phyloP scores from a whole-genome alignment of 148 eudicot species.

The Nyssa sinensis region DNA sequence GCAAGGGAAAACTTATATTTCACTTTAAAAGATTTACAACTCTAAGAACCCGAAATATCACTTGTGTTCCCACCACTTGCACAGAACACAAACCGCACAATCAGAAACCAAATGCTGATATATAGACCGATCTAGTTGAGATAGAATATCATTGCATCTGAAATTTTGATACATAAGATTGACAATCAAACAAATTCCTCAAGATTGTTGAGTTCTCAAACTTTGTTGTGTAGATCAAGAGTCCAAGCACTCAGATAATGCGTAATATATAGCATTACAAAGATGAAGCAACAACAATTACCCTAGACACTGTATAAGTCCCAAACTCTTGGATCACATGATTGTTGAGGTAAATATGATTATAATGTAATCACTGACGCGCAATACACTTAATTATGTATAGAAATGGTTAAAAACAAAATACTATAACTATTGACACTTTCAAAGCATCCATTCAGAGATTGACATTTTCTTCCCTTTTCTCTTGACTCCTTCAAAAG shows the following conservation, averaged over 20 bases:
- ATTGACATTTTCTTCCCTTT: no score
- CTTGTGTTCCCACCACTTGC: no score
- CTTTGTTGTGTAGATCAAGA: not conserved
- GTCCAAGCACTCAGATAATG: not conserved
- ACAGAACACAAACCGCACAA: not conserved
- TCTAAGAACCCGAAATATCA: not conserved
- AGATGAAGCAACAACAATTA: conserved; percentile 4
- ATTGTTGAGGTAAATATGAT: not conserved
- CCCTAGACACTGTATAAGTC: not conserved
- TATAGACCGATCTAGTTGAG: no score
- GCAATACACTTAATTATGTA: no score
- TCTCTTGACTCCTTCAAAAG: no score
- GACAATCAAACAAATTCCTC: not conserved
- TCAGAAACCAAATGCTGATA: no score
- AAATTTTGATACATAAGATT: not conserved
- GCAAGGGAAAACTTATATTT: not conserved
- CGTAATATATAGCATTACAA: not conserved
- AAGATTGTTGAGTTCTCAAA: not conserved
- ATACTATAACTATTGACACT: no score
- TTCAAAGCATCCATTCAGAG: no score
- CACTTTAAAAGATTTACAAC: not conserved
- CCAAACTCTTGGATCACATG: not conserved
- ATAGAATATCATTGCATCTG: not conserved
- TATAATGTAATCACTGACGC: no score
- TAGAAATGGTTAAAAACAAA: no score